Conservation (phyloP, 2,329 filamentous ascomycete species). For the Cordyceps cicadae region DNA sequence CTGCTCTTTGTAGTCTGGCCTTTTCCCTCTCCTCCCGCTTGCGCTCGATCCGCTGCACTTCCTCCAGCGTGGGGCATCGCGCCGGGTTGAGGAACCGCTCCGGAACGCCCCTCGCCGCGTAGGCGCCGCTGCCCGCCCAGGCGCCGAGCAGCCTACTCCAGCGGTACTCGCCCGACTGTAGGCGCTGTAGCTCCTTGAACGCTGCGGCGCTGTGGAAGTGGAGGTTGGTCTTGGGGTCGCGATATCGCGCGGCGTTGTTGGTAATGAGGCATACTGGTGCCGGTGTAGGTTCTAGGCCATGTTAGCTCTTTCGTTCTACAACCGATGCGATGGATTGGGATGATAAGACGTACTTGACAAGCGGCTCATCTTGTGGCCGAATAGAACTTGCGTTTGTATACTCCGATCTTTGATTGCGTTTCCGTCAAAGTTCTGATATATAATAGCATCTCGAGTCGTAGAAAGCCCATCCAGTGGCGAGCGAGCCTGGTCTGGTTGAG, state of each 20-base stretch:
- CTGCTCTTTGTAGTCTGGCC: constrained; percentile 9
- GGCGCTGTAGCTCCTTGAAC: constrained; percentile 71
- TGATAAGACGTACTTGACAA: constrained; percentile 40
- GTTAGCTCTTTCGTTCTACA: neutral
- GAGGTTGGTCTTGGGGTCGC: constrained; percentile 76
- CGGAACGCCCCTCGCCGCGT: constrained; percentile 69
- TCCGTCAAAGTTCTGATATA: constrained; percentile 53
- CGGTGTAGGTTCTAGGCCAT: constrained; percentile 38
- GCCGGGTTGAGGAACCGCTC: constrained; percentile 55
- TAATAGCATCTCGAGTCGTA: constrained; percentile 50
- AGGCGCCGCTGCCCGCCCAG: constrained; percentile 64
- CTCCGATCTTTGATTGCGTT: constrained; percentile 47
- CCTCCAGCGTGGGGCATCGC: constrained; percentile 12
- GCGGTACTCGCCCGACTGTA: constrained; percentile 63
- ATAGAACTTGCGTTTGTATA: constrained; percentile 50
- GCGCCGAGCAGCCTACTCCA: constrained; percentile 78
- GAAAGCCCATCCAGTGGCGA: constrained; percentile 19
- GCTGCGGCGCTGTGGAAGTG: constrained; percentile 72
- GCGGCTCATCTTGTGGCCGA: constrained; percentile 50
- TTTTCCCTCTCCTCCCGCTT: constrained; percentile 17
- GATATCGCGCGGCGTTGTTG: constrained; percentile 69
- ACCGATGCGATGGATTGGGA: neutral
- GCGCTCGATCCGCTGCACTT: constrained; percentile 18
- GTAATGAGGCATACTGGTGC: constrained; percentile 70
- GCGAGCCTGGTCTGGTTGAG: constrained; percentile 16